Evolutionary conservation across 2,329 filamentous ascomycete genomes (phyloP).

Genomic region (Verticillium tricorpus): DNA sequence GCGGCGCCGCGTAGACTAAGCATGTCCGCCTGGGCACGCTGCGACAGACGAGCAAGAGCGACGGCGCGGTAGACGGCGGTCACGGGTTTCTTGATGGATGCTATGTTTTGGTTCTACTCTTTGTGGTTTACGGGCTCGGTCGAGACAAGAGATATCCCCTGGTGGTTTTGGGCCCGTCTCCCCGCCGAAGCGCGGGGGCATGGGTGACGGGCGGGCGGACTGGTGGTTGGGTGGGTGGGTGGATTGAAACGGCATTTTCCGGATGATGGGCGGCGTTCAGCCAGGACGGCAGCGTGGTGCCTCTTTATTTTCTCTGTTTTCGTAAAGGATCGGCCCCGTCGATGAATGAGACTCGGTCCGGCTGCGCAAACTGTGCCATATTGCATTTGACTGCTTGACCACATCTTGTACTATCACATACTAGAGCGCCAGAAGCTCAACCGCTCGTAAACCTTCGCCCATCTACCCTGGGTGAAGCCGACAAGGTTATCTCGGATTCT

Average conservation of each 20-base stretch:
- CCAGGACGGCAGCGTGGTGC: not conserved
- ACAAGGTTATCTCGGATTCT: no score
- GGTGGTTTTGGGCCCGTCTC: not conserved
- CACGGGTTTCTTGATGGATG: no score
- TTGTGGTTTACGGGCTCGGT: not conserved
- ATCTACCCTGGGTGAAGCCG: no score
- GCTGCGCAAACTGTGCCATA: no score
- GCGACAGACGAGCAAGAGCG: no score
- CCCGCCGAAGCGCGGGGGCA: not conserved
- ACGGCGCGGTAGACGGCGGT: no score
- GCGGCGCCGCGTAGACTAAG: conserved; percentile 30
- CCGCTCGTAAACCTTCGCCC: no score
- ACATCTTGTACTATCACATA: no score
- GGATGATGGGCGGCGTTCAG: not conserved
- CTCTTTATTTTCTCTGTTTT: not conserved
- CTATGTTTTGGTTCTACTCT: not conserved
- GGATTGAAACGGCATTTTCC: not conserved
- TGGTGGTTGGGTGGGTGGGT: not conserved
- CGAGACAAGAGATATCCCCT: not conserved
- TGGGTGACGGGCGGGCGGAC: not conserved
- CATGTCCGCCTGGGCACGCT: no score
- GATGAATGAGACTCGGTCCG: no score
- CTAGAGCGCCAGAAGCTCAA: no score
- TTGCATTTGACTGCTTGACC: no score
- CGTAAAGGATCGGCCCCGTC: not conserved